A percentile compares a stretch with the other conserved stretches of the same genome.
Evolutionary conservation across 1,284 basidiomycete genomes (phyloP).

Genomic region (Boletus mariae): DNA sequence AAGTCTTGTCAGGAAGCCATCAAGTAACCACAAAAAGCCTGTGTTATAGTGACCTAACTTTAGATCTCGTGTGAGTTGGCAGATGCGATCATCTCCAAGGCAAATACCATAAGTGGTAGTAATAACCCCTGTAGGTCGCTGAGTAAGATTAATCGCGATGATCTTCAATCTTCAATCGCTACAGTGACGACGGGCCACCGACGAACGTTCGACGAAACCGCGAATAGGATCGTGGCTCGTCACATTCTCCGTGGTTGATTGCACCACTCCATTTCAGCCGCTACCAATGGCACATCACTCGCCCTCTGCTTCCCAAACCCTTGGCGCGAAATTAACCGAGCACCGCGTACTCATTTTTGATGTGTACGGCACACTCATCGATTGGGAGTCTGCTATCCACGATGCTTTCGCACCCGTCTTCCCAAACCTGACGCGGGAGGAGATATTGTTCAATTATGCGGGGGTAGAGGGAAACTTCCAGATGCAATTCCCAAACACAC

Average conservation of each 20-base stretch:
- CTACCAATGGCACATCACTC: conserved; percentile 17
- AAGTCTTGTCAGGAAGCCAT: not conserved
- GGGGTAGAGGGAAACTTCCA: conserved; percentile 57
- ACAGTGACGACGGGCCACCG: too few relatives aligned
- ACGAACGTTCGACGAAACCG: too few relatives aligned
- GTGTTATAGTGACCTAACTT: too few relatives aligned
- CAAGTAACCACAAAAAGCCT: too few relatives aligned
- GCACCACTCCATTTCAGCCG: not conserved
- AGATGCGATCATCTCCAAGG: too few relatives aligned
- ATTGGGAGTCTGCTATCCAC: conserved; percentile 71
- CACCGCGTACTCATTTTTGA: conserved; percentile 52
- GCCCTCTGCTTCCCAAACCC: conserved; percentile 1
- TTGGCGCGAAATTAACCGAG: conserved; percentile 12
- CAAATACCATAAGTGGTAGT: not conserved
- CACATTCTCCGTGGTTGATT: too few relatives aligned
- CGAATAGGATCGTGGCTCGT: too few relatives aligned
- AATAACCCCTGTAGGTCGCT: not conserved
- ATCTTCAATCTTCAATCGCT: not conserved
- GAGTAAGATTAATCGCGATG: not conserved
- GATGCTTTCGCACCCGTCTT: conserved; percentile 51
- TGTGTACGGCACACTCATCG: conserved; percentile 68
- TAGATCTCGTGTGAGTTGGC: too few relatives aligned
- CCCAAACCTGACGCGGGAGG: conserved; percentile 42
- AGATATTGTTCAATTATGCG: conserved; percentile 50
- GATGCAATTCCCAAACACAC: conserved; percentile 51